Evolutionary conservation across 495 filamentous ascomycete species (phyloP), one percentile per base, ranked within the genome.

Genomic region (Annulohypoxylon bovei): DNA sequence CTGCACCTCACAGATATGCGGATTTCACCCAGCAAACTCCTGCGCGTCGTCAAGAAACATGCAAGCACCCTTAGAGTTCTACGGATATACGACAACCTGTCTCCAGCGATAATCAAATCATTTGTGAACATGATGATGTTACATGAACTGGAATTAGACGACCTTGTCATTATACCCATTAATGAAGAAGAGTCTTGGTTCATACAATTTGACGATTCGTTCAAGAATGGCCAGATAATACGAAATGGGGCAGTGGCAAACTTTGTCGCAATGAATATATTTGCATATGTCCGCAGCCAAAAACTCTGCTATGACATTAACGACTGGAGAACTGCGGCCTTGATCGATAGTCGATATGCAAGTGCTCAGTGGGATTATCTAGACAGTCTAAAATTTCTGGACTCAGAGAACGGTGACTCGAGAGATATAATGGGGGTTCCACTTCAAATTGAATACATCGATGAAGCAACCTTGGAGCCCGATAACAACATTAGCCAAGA

Each of bases 161-260:
- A 61, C n/a, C 42, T 61, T 16, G 5, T 27, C 3, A 61, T 61
- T 12, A 39, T 61, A 20, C 57, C 53, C 4, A 7, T 25, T n/a
- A 6, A 47, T 23, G 2, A 3, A 9, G 27, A 44, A 22, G 18
- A 35, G 12, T 12, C 18, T 16, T 3, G 6, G 8, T 20, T 16
- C 5, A 11, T 56, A 18, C 1, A 11, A 3, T 56, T 56, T 9
- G 11, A 25, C 46, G 25, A 50, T 7, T 2, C 8, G 11, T 28
- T 50, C 46, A 25, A 50, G 32, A 40, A 25, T 20, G 20, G n/a
- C 18, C 16, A 50, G 3, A 27, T 50, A 25, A 25, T n/a, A 1
- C 22, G 12, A 9, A 12, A 23, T 2, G 32, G 33, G 9, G n/a
- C 9, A 1, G 14, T 37, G 30, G 32, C 39, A 30, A 12, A 12